phyloP scores from a whole-genome alignment of 495 filamentous ascomycete genomes.

The Daldinia vernicosa region DNA sequence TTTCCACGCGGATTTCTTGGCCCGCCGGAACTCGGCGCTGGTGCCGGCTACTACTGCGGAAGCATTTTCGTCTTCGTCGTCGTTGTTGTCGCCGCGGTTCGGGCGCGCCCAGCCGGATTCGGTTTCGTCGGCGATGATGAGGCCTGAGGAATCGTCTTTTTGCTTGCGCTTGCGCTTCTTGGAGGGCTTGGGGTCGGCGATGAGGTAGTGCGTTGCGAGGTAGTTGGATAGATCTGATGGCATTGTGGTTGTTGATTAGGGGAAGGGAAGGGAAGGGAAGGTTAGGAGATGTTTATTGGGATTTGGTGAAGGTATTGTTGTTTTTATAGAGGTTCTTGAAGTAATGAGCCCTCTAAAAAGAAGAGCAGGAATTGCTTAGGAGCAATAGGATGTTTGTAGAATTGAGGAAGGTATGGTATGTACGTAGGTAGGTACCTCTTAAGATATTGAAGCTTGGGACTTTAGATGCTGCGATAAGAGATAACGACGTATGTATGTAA shows the following conservation, averaged over 20 bases:
- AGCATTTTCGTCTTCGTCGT: constrained; percentile 55
- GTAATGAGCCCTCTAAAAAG: background rate
- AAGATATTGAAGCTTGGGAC: background rate
- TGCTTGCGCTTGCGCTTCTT: constrained; percentile 88
- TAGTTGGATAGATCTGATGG: constrained; percentile 80
- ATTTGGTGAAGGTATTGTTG: background rate
- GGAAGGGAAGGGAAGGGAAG: background rate
- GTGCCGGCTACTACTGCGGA: constrained; percentile 57
- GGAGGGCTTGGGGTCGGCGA: constrained; percentile 73
- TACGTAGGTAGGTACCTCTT: too few species aligned
- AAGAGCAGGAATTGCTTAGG: background rate
- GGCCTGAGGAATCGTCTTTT: constrained; percentile 63
- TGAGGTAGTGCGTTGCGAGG: constrained; percentile 93
- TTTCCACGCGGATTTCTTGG: constrained; percentile 83
- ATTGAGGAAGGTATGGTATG: background rate
- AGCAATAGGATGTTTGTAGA: background rate
- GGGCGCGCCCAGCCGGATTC: constrained; percentile 68
- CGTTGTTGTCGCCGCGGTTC: constrained; percentile 51
- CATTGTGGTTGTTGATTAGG: constrained; percentile 47
- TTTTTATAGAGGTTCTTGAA: background rate
- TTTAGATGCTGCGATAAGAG: constrained; percentile 7
- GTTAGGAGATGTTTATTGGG: background rate
- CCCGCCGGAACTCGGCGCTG: constrained; percentile 76
- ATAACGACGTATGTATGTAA: background rate
- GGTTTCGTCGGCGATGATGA: constrained; percentile 90